phyloP scores from a whole-genome alignment of 768 basidiomycete genomes.

The Paxillus ammoniavirescens region DNA sequence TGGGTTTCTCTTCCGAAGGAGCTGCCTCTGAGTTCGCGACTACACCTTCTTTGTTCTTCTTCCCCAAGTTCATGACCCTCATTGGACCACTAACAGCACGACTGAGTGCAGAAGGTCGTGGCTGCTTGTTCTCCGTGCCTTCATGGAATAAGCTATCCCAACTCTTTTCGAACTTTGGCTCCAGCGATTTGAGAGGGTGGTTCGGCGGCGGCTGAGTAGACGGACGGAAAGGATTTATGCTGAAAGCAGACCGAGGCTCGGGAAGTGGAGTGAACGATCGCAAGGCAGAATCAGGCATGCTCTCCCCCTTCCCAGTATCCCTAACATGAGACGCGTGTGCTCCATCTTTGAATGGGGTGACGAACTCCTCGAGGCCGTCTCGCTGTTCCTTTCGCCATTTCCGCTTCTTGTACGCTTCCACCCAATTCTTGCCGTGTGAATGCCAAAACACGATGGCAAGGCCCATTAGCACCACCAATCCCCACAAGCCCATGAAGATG shows the following conservation, averaged over 20 bases:
- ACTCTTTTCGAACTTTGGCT: slow-evolving; percentile 38
- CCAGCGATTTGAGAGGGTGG: slow-evolving; percentile 26
- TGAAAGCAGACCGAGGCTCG: slow-evolving; percentile 30
- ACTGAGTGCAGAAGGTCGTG: slow-evolving; percentile 24
- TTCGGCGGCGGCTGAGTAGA: slow-evolving; percentile 31
- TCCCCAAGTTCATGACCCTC: slow-evolving; percentile 46
- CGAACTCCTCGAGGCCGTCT: slow-evolving; percentile 44
- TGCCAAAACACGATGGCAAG: slow-evolving; percentile 70
- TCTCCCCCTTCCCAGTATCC: slow-evolving; percentile 25
- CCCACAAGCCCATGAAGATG: slow-evolving; percentile 85
- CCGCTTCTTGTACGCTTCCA: slow-evolving; percentile 47
- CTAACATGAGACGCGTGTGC: slow-evolving; percentile 16
- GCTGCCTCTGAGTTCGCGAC: slow-evolving; percentile 6
- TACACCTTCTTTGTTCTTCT: slow-evolving; percentile 37
- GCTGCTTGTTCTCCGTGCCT: slow-evolving; percentile 14
- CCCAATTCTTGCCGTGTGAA: slow-evolving; percentile 49
- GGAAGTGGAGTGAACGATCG: slow-evolving; percentile 54
- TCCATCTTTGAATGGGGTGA: slow-evolving; percentile 21
- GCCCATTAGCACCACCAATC: slow-evolving; percentile 78
- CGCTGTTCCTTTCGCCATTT: slow-evolving; percentile 55
- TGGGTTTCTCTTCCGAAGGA: slow-evolving; percentile 27
- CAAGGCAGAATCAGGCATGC: slow-evolving; percentile 26
- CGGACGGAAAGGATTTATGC: slow-evolving; percentile 36
- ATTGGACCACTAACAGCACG: slow-evolving; percentile 31
- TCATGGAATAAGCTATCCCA: slow-evolving; percentile 46